Conservation (phyloP, 768 basidiomycete species). For the Crepidotus variabilis region DNA sequence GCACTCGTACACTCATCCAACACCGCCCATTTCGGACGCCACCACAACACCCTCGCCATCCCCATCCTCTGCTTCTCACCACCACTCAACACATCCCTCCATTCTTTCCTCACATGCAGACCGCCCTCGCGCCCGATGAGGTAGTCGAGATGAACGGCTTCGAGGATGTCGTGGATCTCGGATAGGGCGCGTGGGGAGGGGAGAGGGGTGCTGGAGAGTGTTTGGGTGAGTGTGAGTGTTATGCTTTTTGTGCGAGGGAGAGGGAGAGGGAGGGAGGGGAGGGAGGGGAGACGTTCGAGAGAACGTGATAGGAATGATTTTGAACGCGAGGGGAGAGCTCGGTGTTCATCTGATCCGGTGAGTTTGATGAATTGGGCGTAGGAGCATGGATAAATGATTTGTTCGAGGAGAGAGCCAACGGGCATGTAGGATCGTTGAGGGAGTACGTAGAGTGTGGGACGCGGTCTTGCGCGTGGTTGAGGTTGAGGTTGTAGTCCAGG, state of each 20-base stretch:
- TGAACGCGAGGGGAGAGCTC: background rate
- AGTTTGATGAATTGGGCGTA: slow-evolving; percentile 58
- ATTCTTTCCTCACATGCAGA: slow-evolving; percentile 87
- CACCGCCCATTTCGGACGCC: slow-evolving; percentile 76
- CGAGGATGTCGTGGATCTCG: slow-evolving; percentile 74
- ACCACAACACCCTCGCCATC: slow-evolving; percentile 91
- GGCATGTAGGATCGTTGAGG: slow-evolving; percentile 95
- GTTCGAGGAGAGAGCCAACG: slow-evolving; percentile 81
- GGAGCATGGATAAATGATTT: slow-evolving; percentile 91
- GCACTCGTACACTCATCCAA: slow-evolving; percentile 95
- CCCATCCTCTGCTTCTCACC: slow-evolving; percentile 98
- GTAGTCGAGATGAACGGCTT: slow-evolving; percentile 81
- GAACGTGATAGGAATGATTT: slow-evolving; percentile 2
- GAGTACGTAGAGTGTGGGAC: slow-evolving; percentile 72
- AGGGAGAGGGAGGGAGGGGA: slow-evolving; percentile 6
- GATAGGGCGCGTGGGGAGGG: slow-evolving; percentile 40
- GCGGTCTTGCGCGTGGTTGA: slow-evolving; percentile 25
- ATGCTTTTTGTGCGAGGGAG: background rate
- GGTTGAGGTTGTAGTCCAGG: slow-evolving; percentile 4
- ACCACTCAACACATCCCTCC: slow-evolving; percentile 93
- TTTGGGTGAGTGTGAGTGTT: slow-evolving; percentile 3
- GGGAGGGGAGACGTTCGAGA: slow-evolving; percentile 7
- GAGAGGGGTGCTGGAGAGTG: slow-evolving; percentile 3
- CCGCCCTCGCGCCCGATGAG: slow-evolving; percentile 87
- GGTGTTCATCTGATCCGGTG: background rate